These are phyloP conservation scores for Anthracocystis panici-leucophaei DNA, from an alignment of 1,284 basidiomycete genomes.

Conservation along the genomic window DNA sequence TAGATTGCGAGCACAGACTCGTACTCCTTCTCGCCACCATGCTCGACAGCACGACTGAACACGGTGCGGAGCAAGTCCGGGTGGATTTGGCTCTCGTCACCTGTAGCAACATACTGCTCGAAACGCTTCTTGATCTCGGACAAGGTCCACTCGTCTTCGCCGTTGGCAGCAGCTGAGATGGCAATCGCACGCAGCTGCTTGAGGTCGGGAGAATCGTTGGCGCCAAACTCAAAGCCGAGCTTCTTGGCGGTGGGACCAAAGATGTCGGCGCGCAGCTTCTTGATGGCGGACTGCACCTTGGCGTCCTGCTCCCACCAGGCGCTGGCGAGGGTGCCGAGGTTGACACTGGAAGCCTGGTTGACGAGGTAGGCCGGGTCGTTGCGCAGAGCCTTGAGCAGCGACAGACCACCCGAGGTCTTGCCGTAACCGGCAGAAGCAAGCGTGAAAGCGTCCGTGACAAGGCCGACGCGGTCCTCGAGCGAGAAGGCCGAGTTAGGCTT, in stretches of 20 bases:
- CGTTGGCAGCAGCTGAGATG: constrained; percentile 76
- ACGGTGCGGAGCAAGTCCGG: constrained; percentile 66
- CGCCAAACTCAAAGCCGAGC: constrained; percentile 82
- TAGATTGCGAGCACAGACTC: constrained; percentile 74
- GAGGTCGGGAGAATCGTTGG: constrained; percentile 79
- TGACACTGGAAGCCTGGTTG: constrained; percentile 50
- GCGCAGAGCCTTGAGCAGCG: constrained; percentile 78
- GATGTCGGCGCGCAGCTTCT: constrained; percentile 72
- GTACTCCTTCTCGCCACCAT: constrained; percentile 84
- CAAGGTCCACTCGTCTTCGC: constrained; percentile 63
- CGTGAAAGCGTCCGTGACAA: constrained; percentile 84
- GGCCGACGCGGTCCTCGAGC: constrained; percentile 85
- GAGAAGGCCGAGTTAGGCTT: constrained; percentile 78
- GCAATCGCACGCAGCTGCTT: constrained; percentile 83
- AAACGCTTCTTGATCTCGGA: constrained; percentile 81
- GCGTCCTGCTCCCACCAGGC: constrained; percentile 88
- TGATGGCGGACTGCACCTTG: constrained; percentile 72
- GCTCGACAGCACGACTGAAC: constrained; percentile 73
- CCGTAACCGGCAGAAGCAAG: constrained; percentile 84
- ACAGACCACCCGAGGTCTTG: constrained; percentile 81
- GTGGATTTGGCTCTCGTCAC: constrained; percentile 84
- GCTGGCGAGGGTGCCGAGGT: constrained; percentile 66
- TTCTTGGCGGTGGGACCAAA: constrained; percentile 83
- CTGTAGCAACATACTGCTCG: constrained; percentile 77
- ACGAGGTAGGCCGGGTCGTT: constrained; percentile 69